phyloP scores from a whole-genome alignment of 1,284 basidiomycete genomes.

The Cystobasidium slooffiae region DNA sequence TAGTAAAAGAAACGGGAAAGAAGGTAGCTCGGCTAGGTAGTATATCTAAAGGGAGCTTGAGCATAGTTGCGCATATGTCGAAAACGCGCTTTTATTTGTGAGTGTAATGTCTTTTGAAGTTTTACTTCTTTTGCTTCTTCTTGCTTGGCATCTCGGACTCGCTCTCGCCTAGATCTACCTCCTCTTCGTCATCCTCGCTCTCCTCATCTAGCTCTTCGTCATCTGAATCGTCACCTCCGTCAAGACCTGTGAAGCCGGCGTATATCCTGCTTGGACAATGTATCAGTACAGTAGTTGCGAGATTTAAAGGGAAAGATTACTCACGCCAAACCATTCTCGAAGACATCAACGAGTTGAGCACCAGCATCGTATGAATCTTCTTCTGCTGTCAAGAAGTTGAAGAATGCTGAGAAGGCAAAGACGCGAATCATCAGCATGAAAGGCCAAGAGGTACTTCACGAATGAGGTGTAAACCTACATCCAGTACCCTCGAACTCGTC shows the following conservation, averaged over 20 bases:
- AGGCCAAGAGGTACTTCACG: background rate
- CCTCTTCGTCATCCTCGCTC: conserved; percentile 56
- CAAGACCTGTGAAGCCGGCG: conserved; percentile 45
- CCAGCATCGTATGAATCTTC: conserved; percentile 46
- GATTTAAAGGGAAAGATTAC: background rate
- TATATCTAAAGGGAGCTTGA: too few species aligned
- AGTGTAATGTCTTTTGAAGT: background rate
- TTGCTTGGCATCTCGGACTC: conserved; percentile 47
- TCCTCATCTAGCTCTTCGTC: conserved; percentile 54
- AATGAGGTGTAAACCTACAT: conserved; percentile 11
- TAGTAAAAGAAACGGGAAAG: too few species aligned
- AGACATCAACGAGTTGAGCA: conserved; percentile 46
- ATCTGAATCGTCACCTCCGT: conserved; percentile 44
- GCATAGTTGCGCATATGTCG: background rate
- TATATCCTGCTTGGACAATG: conserved; percentile 46
- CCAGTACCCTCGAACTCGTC: conserved; percentile 49
- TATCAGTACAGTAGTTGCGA: background rate
- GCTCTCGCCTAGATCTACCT: conserved; percentile 55
- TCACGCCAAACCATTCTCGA: conserved; percentile 49
- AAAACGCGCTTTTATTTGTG: background rate
- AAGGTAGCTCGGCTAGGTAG: too few species aligned
- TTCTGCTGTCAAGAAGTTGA: conserved; percentile 46
- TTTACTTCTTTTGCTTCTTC: conserved; percentile 38
- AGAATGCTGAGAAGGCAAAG: conserved; percentile 41
- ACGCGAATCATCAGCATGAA: background rate